phyloP scores from a whole-genome alignment of 495 filamentous ascomycete genomes.

The Penicillium egyptiacum region DNA sequence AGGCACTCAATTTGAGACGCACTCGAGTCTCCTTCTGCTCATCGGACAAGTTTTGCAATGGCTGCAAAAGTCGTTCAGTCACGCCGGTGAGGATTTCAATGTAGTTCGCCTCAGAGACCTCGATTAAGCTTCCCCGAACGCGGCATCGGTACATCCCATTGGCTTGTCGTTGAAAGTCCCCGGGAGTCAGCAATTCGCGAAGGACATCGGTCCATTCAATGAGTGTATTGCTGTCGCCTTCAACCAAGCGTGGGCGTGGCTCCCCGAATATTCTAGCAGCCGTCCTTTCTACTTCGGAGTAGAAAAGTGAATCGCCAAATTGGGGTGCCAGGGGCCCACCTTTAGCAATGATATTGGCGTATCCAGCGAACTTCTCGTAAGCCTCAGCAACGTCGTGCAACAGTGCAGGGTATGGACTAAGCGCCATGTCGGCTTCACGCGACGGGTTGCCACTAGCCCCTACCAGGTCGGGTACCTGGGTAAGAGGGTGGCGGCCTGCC shows the following conservation, averaged over 20 bases:
- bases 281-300: background rate
- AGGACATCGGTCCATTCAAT: background rate
- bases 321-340: background rate
- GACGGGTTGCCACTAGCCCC: background rate
- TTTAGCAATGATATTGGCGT: background rate
- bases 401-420: background rate
- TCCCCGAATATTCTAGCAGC: background rate
- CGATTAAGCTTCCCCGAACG: background rate
- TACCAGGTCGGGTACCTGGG: background rate
- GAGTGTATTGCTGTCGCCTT: too few species aligned
- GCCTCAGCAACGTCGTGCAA: background rate
- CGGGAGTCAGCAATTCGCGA: background rate
- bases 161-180: background rate
- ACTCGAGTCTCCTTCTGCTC: background rate
- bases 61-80: background rate
- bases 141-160: conserved; percentile 1
- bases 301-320: background rate
- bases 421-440: background rate
- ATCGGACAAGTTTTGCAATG: background rate
- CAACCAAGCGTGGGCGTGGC: background rate
- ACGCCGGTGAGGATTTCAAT: background rate
- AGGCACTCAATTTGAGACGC: background rate
- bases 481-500: background rate
- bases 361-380: background rate
- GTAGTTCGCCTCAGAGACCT: background rate